Percentiles rank a stretch among this genome's conserved stretches.
phyloP scores from a whole-genome alignment of 2,329 filamentous ascomycete genomes.

The Ascochyta fabae region DNA sequence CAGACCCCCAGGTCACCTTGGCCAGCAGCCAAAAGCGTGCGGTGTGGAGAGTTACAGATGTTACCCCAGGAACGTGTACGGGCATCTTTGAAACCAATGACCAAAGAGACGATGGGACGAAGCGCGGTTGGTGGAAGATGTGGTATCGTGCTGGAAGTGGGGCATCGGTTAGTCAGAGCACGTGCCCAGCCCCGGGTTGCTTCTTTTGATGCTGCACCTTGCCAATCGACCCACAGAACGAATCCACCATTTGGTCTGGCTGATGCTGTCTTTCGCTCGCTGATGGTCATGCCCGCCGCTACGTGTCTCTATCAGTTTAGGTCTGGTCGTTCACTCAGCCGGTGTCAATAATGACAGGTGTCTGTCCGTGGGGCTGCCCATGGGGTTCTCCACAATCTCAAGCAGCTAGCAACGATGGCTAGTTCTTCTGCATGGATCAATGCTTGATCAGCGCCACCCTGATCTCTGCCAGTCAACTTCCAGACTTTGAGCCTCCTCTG shows the following conservation, averaged over 20 bases:
- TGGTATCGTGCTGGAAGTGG: neutral
- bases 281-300: neutral
- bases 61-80: neutral
- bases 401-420: neutral
- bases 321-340: neutral
- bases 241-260: neutral
- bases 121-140: constrained; percentile 9
- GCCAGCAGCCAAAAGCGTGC: neutral
- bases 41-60: neutral
- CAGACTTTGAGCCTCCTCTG: neutral
- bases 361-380: constrained; percentile 1
- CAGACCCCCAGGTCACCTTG: neutral
- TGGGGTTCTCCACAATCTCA: neutral
- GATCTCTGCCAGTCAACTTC: neutral
- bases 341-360: neutral
- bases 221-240: neutral
- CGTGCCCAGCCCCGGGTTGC: constrained; percentile 3
- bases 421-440: neutral
- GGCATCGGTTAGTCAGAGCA: neutral
- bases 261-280: neutral
- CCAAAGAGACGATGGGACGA: neutral
- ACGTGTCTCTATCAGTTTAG: neutral
- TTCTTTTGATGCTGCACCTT: neutral
- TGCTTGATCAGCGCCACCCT: neutral
- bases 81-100: neutral